These are phyloP conservation scores for Cystobasidium pallidum DNA, from an alignment of 1,284 basidiomycete genomes.

Conservation along the genomic window DNA sequence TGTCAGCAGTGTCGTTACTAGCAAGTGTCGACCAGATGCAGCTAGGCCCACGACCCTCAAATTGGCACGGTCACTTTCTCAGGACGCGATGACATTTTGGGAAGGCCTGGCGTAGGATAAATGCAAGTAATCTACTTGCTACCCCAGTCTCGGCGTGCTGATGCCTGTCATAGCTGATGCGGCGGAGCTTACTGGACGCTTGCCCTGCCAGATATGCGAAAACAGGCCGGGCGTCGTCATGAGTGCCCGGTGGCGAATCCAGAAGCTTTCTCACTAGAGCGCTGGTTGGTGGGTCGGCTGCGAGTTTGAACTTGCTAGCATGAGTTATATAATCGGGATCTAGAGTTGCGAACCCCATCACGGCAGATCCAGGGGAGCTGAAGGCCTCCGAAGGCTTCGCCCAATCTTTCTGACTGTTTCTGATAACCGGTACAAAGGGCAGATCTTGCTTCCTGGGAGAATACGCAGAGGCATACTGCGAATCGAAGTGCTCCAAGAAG, in stretches of 20 bases:
- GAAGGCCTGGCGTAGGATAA: too few species aligned
- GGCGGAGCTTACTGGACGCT: slow-evolving; percentile 39
- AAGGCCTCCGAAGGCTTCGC: slow-evolving; percentile 78
- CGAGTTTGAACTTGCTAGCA: slow-evolving; percentile 76
- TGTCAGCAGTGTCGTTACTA: background rate
- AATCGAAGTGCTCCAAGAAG: slow-evolving; percentile 67
- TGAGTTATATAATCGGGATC: slow-evolving; percentile 63
- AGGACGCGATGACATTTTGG: too few species aligned
- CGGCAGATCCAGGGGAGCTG: slow-evolving; percentile 69
- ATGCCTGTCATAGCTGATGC: too few species aligned
- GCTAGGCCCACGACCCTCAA: too few species aligned
- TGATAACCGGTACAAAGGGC: slow-evolving; percentile 77
- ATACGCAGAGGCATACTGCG: background rate
- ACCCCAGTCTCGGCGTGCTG: too few species aligned
- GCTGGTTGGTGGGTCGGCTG: slow-evolving; percentile 71
- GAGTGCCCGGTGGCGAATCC: slow-evolving; percentile 66
- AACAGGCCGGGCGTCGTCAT: slow-evolving; percentile 66
- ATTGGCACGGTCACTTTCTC: too few species aligned
- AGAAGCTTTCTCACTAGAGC: slow-evolving; percentile 69
- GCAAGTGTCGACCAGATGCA: background rate
- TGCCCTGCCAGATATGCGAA: slow-evolving; percentile 74
- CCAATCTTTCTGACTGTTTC: slow-evolving; percentile 62
- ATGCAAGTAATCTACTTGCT: too few species aligned
- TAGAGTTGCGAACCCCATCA: slow-evolving; percentile 74
- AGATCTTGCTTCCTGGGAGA: slow-evolving; percentile 55